Percentiles rank a stretch among this genome's conserved stretches.
These are phyloP conservation scores for Termitomyces sp. DNA, from an alignment of 768 basidiomycete genomes.

Conservation along the genomic window DNA sequence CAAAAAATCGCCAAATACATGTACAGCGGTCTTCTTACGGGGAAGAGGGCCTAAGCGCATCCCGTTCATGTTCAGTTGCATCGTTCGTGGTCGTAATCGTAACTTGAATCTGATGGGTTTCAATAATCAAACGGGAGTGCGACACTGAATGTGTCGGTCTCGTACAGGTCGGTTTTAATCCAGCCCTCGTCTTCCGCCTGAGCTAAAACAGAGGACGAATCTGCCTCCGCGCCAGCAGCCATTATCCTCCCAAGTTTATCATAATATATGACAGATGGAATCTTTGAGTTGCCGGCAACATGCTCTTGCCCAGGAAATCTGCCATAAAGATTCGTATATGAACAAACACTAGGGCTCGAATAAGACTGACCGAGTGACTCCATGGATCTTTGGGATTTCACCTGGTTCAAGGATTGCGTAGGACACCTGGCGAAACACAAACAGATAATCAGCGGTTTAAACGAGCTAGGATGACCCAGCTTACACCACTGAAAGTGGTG, in stretches of 20 bases:
- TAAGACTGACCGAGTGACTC: constrained; percentile 64
- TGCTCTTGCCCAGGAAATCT: constrained; percentile 86
- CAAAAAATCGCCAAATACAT: constrained; percentile 80
- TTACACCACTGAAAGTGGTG: constrained; percentile 78
- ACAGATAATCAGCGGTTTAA: neutral
- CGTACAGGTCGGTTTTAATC: constrained; percentile 75
- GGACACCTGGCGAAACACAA: constrained; percentile 44
- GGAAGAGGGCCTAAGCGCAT: constrained; percentile 73
- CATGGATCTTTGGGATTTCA: constrained; percentile 77
- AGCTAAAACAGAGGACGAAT: constrained; percentile 51
- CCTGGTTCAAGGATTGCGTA: constrained; percentile 82
- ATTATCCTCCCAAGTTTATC: constrained; percentile 62
- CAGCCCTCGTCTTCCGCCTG: constrained; percentile 77
- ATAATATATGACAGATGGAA: constrained; percentile 76
- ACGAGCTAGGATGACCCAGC: constrained; percentile 11
- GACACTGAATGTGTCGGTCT: constrained; percentile 13
- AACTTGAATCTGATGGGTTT: constrained; percentile 63
- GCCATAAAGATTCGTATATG: constrained; percentile 15
- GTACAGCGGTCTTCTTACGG: constrained; percentile 60
- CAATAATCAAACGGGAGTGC: neutral
- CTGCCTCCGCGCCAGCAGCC: constrained; percentile 77
- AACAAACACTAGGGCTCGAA: neutral
- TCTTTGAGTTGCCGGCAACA: constrained; percentile 82
- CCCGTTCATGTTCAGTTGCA: constrained; percentile 83
- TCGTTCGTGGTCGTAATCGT: constrained; percentile 70